Conservation (phyloP, 129 eudicot genomes). For the Flaveria bidentis region DNA sequence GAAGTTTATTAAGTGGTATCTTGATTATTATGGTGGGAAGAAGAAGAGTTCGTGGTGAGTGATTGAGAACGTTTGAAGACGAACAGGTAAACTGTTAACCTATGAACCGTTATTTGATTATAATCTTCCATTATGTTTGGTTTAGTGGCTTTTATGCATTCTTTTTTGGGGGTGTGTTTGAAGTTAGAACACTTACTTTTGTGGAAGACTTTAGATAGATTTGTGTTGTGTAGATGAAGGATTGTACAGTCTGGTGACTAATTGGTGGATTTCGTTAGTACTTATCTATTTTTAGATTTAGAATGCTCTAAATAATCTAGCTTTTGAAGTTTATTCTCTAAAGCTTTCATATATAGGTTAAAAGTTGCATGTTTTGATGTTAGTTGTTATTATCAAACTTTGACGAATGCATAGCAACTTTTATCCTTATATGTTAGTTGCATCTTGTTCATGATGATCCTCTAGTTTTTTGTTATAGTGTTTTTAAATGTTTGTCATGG, state of each 20-base stretch:
- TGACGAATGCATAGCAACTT: not conserved
- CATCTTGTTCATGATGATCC: slow-evolving; percentile 3
- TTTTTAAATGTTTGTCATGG: not conserved
- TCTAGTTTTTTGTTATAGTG: not conserved
- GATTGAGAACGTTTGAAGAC: not conserved
- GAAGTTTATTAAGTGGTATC: slow-evolving; percentile 66
- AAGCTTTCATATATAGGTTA: not conserved
- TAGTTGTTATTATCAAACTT: not conserved
- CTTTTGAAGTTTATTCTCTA: slow-evolving; percentile 16
- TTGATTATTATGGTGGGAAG: slow-evolving; percentile 47
- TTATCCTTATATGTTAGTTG: slow-evolving; percentile 10
- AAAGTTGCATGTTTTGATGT: slow-evolving; percentile 10
- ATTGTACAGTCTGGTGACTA: slow-evolving; percentile 36
- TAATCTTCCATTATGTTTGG: slow-evolving; percentile 29
- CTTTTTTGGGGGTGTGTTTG: slow-evolving; percentile 29
- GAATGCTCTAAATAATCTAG: slow-evolving; percentile 22
- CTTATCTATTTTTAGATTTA: slow-evolving; percentile 28
- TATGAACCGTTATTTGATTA: slow-evolving; percentile 20
- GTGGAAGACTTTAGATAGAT: slow-evolving; percentile 31
- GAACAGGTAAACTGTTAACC: slow-evolving; percentile 17
- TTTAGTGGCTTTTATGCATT: slow-evolving; percentile 23
- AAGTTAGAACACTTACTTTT: slow-evolving; percentile 4
- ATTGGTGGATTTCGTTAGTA: slow-evolving; percentile 24
- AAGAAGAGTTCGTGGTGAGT: slow-evolving; percentile 53
- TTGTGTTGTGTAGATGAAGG: slow-evolving; percentile 28